Base-by-base conservation (phyloP, 805 yeast genomes). In the Suhomyces vadensis region DNA sequence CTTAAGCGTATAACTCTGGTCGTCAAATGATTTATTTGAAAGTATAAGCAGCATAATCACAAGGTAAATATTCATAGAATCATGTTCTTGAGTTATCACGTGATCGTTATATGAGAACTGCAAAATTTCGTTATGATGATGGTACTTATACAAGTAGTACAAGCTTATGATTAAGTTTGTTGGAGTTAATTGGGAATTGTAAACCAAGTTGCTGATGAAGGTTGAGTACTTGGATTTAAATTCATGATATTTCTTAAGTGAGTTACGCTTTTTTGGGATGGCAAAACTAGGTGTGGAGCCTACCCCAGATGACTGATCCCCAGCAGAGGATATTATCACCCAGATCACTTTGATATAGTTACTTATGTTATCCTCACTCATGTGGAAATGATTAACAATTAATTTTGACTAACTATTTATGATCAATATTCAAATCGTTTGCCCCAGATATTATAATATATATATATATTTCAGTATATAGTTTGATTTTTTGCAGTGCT, bases 1-100 rank as follows among this genome's bases (percentile, higher is more conserved):
- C 49, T 75, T 75, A 51, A 74, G 61, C 2, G 80, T 74, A 48
- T 74, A 77, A 33, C 74, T 69, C 41, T 73, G 78, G 50, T 77
- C 82, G 53, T 77, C 78, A 46, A 60, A 65, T 17, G 72, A 60
- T 55, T 77, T 77, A 56, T 77, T 66, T 23, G 69, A 55, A 20
- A 66, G 54, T 2, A 66, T 51, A 10, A 66, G 47, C 13, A 66
- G 51, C 22, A 51, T 55, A 6, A 64, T 42, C 3, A 64, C 48
- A 13, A 64, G 37, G 41, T 64, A 61, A 6, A 55, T 52, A 8
- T 51, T 36, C 42, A 60, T 48, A 4, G 51, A 43, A 36, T 47
- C 50, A 9, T 48, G 47, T 10, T 47, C 54, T 23, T 44, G 48
- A 11, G 42, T 47, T 6, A 14, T 14, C 22, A 24, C 36, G 23